These are phyloP conservation scores for Curvularia verruculosa DNA, from an alignment of 2,329 filamentous ascomycete species.

Conservation along the genomic window DNA sequence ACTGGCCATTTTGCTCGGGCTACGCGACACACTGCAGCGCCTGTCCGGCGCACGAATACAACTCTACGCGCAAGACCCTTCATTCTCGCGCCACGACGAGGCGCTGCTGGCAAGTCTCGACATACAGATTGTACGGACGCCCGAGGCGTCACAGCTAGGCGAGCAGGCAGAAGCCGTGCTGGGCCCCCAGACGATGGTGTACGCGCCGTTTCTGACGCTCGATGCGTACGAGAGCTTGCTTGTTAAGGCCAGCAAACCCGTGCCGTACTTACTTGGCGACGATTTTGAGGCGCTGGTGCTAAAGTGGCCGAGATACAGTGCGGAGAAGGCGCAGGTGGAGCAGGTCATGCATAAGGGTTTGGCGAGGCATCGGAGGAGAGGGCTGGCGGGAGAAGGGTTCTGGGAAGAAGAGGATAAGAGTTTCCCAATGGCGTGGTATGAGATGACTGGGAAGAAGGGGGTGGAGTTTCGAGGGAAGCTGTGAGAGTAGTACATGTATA, in stretches of 20 bases:
- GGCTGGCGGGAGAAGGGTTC: background rate
- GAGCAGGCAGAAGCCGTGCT: background rate
- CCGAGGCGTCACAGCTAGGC: background rate
- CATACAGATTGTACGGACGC: background rate
- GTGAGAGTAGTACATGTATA: no score
- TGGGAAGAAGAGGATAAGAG: background rate
- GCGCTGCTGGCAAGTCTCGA: background rate
- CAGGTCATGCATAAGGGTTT: background rate
- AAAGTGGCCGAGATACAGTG: background rate
- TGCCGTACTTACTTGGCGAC: background rate
- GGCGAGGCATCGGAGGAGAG: background rate
- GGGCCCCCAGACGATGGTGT: background rate
- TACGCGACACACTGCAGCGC: background rate
- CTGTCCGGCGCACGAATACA: background rate
- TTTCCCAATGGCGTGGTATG: background rate
- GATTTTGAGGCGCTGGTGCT: background rate
- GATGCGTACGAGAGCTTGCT: background rate
- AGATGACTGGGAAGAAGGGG: background rate
- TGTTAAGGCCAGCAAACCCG: background rate
- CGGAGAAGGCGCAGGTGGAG: background rate
- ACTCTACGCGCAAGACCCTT: background rate
- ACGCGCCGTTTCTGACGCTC: background rate
- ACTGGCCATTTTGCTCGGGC: slow-evolving; percentile 23
- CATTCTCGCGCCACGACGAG: background rate
- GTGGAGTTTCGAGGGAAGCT: background rate